phyloP scores from a whole-genome alignment of 805 yeast species.

The Sugiyamaella chiloensis region DNA sequence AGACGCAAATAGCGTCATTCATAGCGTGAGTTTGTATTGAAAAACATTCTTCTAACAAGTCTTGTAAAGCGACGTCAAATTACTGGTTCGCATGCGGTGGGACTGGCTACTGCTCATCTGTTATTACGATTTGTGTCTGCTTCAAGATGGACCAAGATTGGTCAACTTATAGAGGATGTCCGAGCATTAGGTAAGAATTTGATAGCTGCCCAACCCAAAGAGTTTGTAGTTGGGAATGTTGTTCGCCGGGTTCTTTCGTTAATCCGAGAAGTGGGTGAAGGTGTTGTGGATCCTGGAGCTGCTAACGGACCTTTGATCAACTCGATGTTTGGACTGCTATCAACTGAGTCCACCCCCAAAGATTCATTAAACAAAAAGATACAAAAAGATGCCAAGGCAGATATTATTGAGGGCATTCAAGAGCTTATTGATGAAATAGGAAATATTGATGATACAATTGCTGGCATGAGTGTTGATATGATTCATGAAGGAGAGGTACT shows the following conservation, averaged over 20 bases:
- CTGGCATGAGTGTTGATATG: slow-evolving; percentile 85
- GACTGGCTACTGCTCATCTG: slow-evolving; percentile 82
- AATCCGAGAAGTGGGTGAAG: slow-evolving; percentile 80
- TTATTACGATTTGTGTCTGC: slow-evolving; percentile 85
- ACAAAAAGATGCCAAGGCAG: slow-evolving; percentile 66
- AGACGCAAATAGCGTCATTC: slow-evolving; percentile 31
- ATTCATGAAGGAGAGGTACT: slow-evolving; percentile 76
- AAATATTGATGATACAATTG: slow-evolving; percentile 85
- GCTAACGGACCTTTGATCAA: slow-evolving; percentile 52
- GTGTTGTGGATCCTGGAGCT: slow-evolving; percentile 25
- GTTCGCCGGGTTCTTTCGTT: slow-evolving; percentile 84
- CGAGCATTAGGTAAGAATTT: slow-evolving; percentile 69
- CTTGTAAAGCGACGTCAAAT: slow-evolving; percentile 78
- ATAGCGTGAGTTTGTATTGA: slow-evolving; percentile 29
- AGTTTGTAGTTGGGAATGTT: slow-evolving; percentile 84
- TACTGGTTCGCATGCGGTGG: slow-evolving; percentile 74
- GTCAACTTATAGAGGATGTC: slow-evolving; percentile 67
- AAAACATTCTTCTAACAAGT: no score
- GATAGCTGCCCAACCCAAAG: slow-evolving; percentile 78
- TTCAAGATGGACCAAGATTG: slow-evolving; percentile 79
- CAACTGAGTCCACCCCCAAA: slow-evolving; percentile 39
- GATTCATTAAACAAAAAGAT: slow-evolving; percentile 18
- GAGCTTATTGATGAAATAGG: slow-evolving; percentile 89
- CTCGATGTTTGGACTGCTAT: slow-evolving; percentile 82
- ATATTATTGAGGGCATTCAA: slow-evolving; percentile 86